Evolutionary conservation across 352 stramenopile species (phyloP).

Genomic region (Globisporangium perplexum): DNA sequence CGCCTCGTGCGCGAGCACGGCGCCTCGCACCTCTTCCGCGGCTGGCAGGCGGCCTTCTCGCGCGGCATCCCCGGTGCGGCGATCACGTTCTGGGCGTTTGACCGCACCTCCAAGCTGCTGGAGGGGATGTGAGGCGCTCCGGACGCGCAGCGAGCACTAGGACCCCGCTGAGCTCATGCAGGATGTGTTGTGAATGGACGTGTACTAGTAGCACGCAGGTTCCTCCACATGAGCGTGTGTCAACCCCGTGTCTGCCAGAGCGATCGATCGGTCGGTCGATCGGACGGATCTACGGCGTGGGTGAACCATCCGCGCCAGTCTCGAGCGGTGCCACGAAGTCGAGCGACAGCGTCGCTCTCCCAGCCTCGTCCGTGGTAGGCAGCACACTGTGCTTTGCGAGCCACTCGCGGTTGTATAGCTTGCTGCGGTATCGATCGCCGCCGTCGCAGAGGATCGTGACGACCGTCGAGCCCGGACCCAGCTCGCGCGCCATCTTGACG

Average conservation of each 20-base stretch:
- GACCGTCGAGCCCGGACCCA: conserved; percentile 66
- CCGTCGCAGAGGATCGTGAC: conserved; percentile 83
- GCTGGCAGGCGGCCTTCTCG: conserved; percentile 79
- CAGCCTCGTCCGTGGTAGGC: conserved; percentile 14
- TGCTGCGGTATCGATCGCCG: conserved; percentile 75
- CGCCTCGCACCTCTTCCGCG: conserved; percentile 60
- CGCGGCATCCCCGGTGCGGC: conserved; percentile 66
- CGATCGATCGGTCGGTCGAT: too few species aligned
- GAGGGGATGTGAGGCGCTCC: background rate
- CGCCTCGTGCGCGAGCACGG: conserved; percentile 50
- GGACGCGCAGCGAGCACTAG: too few species aligned
- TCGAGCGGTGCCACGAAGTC: conserved; percentile 28
- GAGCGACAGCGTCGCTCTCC: conserved; percentile 15
- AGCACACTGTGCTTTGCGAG: conserved; percentile 52
- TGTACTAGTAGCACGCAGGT: too few species aligned
- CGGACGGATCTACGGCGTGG: too few species aligned
- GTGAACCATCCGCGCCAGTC: background rate
- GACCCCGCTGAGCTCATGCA: background rate
- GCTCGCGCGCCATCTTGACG: conserved; percentile 67
- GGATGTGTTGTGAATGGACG: too few species aligned
- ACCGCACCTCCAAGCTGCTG: conserved; percentile 31
- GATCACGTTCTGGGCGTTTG: conserved; percentile 81
- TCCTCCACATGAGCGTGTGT: too few species aligned
- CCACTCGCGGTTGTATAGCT: conserved; percentile 77
- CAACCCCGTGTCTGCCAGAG: too few species aligned